Conservation (phyloP, 352 stramenopile genomes). For the Globisporangium parvum region DNA sequence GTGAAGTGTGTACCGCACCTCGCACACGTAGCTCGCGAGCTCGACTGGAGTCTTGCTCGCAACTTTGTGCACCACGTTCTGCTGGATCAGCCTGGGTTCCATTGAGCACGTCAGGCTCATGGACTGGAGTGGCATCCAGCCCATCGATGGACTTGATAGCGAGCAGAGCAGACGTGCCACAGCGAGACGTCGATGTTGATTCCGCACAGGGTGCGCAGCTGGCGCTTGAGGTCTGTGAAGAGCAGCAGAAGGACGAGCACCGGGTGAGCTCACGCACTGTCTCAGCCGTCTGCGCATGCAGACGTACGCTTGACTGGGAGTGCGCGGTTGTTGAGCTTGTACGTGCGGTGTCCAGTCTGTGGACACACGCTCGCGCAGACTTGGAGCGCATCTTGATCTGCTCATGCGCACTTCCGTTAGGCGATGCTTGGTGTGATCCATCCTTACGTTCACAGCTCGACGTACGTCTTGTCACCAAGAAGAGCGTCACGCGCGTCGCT, state of each 20-base stretch:
- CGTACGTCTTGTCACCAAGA: slow-evolving; percentile 20
- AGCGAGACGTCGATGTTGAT: slow-evolving; percentile 39
- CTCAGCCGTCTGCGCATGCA: not conserved
- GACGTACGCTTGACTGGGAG: slow-evolving; percentile 28
- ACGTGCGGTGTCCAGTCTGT: slow-evolving; percentile 22
- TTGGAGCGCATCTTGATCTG: slow-evolving; percentile 22
- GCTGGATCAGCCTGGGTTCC: slow-evolving; percentile 23
- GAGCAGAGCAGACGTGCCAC: slow-evolving; percentile 14
- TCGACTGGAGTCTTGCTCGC: slow-evolving; percentile 20
- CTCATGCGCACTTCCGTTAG: not conserved
- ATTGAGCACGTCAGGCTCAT: not conserved
- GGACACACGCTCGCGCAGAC: slow-evolving; percentile 23
- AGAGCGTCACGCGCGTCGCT: slow-evolving; percentile 22
- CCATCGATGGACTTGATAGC: not conserved
- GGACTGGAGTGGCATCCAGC: not conserved
- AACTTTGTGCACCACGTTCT: slow-evolving; percentile 29
- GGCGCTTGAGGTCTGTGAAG: slow-evolving; percentile 27
- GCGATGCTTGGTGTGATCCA: not conserved
- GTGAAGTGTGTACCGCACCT: slow-evolving; percentile 14
- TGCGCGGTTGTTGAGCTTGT: slow-evolving; percentile 31
- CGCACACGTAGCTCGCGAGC: slow-evolving; percentile 29
- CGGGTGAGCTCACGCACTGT: not conserved
- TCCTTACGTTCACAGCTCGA: not conserved
- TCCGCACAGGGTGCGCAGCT: slow-evolving; percentile 26
- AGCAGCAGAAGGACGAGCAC: not conserved